Percentiles rank a stretch among this genome's conserved stretches.
Evolutionary conservation across 208 protist genomes (phyloP).

Genomic region (Leishmania arabica): DNA sequence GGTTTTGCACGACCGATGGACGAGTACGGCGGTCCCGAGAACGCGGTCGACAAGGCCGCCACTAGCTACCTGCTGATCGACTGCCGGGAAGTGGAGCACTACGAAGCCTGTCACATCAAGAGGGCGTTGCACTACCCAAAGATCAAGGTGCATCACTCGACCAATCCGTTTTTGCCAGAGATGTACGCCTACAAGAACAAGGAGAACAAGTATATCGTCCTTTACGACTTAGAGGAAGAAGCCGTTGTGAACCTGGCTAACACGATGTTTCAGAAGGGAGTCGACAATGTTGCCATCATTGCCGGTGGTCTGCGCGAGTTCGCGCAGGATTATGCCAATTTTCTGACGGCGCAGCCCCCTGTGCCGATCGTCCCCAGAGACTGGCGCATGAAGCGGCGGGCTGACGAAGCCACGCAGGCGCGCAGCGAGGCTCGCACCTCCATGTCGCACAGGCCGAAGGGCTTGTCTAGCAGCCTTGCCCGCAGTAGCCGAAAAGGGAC

Average conservation of each 20-base stretch:
- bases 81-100: conserved; percentile 75
- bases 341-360: conserved; percentile 57
- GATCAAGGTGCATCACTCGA: conserved; percentile 73
- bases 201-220: conserved; percentile 72
- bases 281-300: conserved; percentile 88
- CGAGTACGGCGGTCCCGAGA: conserved; percentile 58
- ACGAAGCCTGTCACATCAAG: conserved; percentile 78
- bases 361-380: conserved; percentile 76
- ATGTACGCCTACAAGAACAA: conserved; percentile 92
- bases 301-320: conserved; percentile 86
- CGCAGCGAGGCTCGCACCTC: conserved; percentile 74
- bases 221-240: conserved; percentile 91
- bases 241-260: conserved; percentile 55
- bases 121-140: conserved; percentile 84
- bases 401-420: conserved; percentile 64
- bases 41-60: conserved; percentile 7
- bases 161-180: conserved; percentile 76
- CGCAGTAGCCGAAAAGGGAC: conserved; percentile 27
- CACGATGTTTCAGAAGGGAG: conserved; percentile 81
- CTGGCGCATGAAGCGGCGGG: conserved; percentile 64
- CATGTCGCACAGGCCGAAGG: conserved; percentile 83
- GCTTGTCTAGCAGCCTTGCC: conserved; percentile 82
- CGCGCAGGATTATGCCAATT: conserved; percentile 70
- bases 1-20: conserved; percentile 87
- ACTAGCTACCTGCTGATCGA: conserved; percentile 80